A percentile compares a stretch with the other conserved stretches of the same genome.
phyloP scores from a whole-genome alignment of 306 rosid species.

The Clitoria ternatea region DNA sequence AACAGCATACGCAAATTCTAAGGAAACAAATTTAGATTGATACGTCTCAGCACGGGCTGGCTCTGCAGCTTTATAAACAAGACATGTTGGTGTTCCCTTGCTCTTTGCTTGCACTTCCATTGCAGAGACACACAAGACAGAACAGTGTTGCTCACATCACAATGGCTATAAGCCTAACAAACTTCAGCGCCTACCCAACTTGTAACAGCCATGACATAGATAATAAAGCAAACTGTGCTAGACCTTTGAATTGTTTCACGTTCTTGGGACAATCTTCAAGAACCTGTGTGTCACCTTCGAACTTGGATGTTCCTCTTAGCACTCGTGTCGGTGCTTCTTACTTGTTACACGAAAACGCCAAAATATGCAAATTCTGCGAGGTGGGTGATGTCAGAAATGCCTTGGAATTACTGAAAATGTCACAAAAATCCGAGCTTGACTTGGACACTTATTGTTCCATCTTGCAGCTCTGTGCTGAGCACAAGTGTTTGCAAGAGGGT shows the following conservation, averaged over 20 bases:
- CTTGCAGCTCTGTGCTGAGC: conserved; percentile 61
- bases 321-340: conserved; percentile 1
- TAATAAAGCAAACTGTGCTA: background rate
- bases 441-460: conserved; percentile 40
- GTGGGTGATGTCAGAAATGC: conserved; percentile 53
- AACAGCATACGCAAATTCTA: no score
- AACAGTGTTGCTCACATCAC: conserved; percentile 38
- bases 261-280: conserved; percentile 23
- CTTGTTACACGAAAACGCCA: conserved; percentile 23
- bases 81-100: no score
- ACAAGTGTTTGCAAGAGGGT: conserved; percentile 46
- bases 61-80: no score
- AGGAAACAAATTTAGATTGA: no score
- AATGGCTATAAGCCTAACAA: conserved; percentile 24
- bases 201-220: background rate
- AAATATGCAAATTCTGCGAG: conserved; percentile 36
- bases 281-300: conserved; percentile 5
- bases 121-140: conserved; percentile 15
- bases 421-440: conserved; percentile 44
- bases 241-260: conserved; percentile 7
- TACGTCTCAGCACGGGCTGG: no score
- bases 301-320: conserved; percentile 18
- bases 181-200: conserved; percentile 17
- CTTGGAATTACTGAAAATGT: conserved; percentile 34
- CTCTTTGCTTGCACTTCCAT: no score